Evolutionary conservation across 1,139 yeast species (phyloP), one percentile per base, ranked within the genome.

Genomic region (Taiozyma sp.): DNA sequence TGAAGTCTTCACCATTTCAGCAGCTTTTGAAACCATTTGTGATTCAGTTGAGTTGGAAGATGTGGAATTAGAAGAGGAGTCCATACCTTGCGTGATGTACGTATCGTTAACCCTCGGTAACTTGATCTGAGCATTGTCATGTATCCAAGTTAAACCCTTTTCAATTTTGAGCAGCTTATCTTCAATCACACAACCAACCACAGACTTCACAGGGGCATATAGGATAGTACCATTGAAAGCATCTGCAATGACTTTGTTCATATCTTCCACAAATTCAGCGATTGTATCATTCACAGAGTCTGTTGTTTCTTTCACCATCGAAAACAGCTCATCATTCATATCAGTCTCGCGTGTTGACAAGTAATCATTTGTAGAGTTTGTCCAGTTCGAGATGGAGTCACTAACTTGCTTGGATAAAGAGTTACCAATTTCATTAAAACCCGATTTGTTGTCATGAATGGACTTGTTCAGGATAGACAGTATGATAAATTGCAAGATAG

Each of bases 121-220:
- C 0, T 70, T 57, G 2, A 92, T 70, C 16, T 79, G 72, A 3
- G 92, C 76, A 57, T 87, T 75, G 36, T 83, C 72, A 59, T 86
- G 76, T 3, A 92, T 70, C 98, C 98, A 93, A 1, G 83, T 77
- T 49, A 92, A 67, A 0, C 96, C 98, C 27, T 75, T 64, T 57
- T 87, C 87, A 0, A 91, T 71, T 36, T 76, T 74, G 4, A 74
- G 73, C 8, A 92, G 66, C 63, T 92, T 93, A 50, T 84, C 74
- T 14, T 91, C 95, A 43, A 93, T 72, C 1, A 88, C 80, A 69
- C 99, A 93, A 48, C 84, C 82, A 7, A 91, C 87, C 1, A 91
- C 81, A 0, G 83, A 71, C 38, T 70, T 78, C 59, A 92, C 74
- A 0, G 96, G 87, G 1, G 64, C 64, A 45, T 82, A 79, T 16